Conservation (phyloP, 495 filamentous ascomycete genomes). For the Penicillium alfredii region DNA sequence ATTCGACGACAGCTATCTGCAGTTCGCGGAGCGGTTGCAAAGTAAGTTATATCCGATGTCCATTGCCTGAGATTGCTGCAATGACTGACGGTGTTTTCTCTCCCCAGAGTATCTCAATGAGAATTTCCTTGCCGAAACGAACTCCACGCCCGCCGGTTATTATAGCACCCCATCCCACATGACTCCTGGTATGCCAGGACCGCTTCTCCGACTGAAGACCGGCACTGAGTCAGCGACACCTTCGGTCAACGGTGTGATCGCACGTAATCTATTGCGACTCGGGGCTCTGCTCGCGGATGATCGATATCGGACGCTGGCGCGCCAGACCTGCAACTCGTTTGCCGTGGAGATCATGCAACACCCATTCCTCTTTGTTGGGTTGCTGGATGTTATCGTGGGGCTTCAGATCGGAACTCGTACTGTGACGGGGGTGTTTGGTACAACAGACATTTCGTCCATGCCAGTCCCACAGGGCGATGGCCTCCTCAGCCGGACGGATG, state of each 20-base stretch:
- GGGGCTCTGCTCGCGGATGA: constrained; percentile 63
- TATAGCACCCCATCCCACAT: constrained; percentile 68
- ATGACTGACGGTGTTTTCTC: constrained; percentile 14
- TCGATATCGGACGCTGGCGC: constrained; percentile 56
- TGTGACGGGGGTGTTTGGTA: constrained; percentile 38
- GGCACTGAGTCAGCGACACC: constrained; percentile 90
- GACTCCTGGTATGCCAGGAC: constrained; percentile 63
- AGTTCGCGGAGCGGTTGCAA: constrained; percentile 81
- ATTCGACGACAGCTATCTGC: constrained; percentile 69
- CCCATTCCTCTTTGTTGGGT: constrained; percentile 76
- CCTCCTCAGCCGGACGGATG: constrained; percentile 20
- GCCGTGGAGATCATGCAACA: constrained; percentile 87
- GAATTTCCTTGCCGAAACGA: constrained; percentile 57
- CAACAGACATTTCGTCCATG: constrained; percentile 15
- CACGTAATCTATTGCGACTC: constrained; percentile 77
- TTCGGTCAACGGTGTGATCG: constrained; percentile 78
- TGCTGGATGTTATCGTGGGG: constrained; percentile 71
- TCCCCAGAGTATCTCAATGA: constrained; percentile 56
- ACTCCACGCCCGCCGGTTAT: constrained; percentile 58
- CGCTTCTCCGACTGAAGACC: constrained; percentile 84
- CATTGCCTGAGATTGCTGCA: background rate
- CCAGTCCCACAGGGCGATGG: constrained; percentile 13
- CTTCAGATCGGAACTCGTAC: constrained; percentile 52
- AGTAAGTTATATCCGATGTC: constrained; percentile 36
- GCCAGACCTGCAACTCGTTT: constrained; percentile 74